These are phyloP conservation scores for Pseudonitzschia pungens DNA, from an alignment of 108 stramenopile genomes.

Conservation along the genomic window DNA sequence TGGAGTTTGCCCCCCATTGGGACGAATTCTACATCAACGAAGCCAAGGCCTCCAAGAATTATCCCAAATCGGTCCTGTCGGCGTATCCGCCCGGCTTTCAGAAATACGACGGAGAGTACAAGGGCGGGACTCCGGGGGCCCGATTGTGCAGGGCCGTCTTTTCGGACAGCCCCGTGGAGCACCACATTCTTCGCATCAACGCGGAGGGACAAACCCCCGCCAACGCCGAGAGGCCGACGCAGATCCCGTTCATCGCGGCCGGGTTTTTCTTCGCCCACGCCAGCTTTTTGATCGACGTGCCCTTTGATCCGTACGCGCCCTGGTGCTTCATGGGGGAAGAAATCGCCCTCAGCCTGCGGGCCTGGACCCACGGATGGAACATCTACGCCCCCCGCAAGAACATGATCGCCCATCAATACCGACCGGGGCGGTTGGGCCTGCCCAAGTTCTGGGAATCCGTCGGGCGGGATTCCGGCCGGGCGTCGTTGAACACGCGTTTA, in stretches of 20 bases:
- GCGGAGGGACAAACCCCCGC: constrained; percentile 66
- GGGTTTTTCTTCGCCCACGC: constrained; percentile 90
- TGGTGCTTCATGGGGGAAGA: constrained; percentile 98
- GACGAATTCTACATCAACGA: constrained; percentile 65
- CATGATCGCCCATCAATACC: constrained; percentile 88
- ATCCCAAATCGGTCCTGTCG: constrained; percentile 69
- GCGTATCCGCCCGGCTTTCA: constrained; percentile 75
- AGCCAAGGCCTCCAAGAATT: constrained; percentile 43
- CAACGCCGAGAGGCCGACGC: constrained; percentile 48
- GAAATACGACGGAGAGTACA: constrained; percentile 5
- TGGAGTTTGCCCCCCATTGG: constrained; percentile 73
- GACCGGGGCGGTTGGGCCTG: constrained; percentile 55
- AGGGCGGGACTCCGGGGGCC: constrained; percentile 16
- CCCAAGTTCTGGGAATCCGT: constrained; percentile 97
- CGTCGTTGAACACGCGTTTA: constrained; percentile 47
- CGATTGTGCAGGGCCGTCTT: constrained; percentile 56
- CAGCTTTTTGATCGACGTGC: constrained; percentile 62
- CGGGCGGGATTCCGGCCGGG: constrained; percentile 64
- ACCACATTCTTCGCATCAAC: constrained; percentile 60
- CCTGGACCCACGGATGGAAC: constrained; percentile 88
- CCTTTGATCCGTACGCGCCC: constrained; percentile 92
- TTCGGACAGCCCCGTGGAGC: constrained; percentile 59
- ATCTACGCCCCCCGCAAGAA: constrained; percentile 88
- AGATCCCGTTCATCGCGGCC: constrained; percentile 77
- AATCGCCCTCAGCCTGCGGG: constrained; percentile 69